These are phyloP conservation scores for Moesziomyces sp. DNA, from an alignment of 1,284 basidiomycete genomes.

Conservation along the genomic window DNA sequence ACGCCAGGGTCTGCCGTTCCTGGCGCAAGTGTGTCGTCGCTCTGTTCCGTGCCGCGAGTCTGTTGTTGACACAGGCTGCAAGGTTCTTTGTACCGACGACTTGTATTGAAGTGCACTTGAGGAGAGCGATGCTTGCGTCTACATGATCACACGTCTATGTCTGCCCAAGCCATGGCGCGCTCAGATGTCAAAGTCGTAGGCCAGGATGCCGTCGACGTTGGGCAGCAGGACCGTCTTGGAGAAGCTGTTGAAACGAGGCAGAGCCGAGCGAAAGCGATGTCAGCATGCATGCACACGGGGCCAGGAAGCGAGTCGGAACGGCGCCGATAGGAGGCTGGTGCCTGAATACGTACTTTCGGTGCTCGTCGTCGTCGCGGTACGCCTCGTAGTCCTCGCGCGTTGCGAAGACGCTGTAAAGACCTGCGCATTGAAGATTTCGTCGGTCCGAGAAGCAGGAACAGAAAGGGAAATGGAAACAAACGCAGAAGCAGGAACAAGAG, in stretches of 20 bases:
- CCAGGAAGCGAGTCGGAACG: slow-evolving; percentile 8
- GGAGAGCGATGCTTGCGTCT: neutral
- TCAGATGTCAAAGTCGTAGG: slow-evolving; percentile 60
- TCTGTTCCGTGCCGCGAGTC: neutral
- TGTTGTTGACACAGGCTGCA: neutral
- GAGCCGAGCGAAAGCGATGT: slow-evolving; percentile 6
- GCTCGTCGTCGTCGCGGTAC: slow-evolving; percentile 61
- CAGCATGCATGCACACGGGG: slow-evolving; percentile 3
- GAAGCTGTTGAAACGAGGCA: slow-evolving; percentile 36
- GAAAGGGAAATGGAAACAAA: neutral
- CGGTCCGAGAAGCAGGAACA: slow-evolving; percentile 4
- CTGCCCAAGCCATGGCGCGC: neutral
- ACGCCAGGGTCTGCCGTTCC: neutral
- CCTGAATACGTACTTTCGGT: slow-evolving; percentile 54
- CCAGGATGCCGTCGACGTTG: slow-evolving; percentile 56
- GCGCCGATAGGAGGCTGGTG: neutral
- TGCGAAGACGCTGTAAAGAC: slow-evolving; percentile 56
- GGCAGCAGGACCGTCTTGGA: slow-evolving; percentile 55
- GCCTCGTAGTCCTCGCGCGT: slow-evolving; percentile 52
- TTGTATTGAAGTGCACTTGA: neutral
- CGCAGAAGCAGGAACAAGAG: slow-evolving; percentile 6
- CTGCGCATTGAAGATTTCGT: slow-evolving; percentile 9
- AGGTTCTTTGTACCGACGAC: neutral
- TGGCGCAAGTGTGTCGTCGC: neutral
- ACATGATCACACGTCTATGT: neutral